Percentiles rank a stretch among this genome's conserved stretches.
Conservation (phyloP, 345 rosid species). For the Pelargonium nanum region DNA sequence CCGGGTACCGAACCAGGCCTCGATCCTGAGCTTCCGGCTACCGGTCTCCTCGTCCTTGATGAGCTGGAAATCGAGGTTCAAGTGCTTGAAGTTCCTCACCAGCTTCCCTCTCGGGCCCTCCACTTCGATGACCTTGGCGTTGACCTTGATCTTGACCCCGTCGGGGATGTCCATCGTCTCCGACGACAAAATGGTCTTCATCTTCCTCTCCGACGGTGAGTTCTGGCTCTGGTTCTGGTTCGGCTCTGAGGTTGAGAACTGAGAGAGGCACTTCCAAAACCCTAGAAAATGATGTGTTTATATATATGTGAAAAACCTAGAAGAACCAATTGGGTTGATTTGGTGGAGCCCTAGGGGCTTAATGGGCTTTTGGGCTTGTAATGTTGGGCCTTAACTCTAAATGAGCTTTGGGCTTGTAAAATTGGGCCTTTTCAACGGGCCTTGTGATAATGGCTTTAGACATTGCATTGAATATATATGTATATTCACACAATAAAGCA, state of each 20-base stretch:
- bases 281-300: not conserved
- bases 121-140: constrained; percentile 35
- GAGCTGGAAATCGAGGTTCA: constrained; percentile 38
- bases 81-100: constrained; percentile 37
- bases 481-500: too few species aligned
- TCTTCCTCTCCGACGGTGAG: constrained; percentile 8
- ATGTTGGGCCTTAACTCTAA: too few species aligned
- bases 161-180: constrained; percentile 47
- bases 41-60: constrained; percentile 22
- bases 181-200: constrained; percentile 41
- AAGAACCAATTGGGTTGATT: too few species aligned
- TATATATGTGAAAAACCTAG: too few species aligned
- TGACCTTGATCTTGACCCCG: constrained; percentile 29
- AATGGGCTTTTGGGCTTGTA: too few species aligned
- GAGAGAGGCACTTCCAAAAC: not conserved
- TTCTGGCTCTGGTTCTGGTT: not conserved
- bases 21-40: constrained; percentile 19
- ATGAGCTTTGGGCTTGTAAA: too few species aligned
- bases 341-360: too few species aligned
- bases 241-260: not conserved
- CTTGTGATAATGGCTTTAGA: too few species aligned
- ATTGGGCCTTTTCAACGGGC: too few species aligned
- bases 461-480: too few species aligned
- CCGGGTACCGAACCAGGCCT: constrained; percentile 27
- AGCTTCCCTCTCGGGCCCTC: constrained; percentile 40